These are phyloP conservation scores for Colletotrichum sp. DNA, from an alignment of 2,329 filamentous ascomycete species.

Conservation along the genomic window DNA sequence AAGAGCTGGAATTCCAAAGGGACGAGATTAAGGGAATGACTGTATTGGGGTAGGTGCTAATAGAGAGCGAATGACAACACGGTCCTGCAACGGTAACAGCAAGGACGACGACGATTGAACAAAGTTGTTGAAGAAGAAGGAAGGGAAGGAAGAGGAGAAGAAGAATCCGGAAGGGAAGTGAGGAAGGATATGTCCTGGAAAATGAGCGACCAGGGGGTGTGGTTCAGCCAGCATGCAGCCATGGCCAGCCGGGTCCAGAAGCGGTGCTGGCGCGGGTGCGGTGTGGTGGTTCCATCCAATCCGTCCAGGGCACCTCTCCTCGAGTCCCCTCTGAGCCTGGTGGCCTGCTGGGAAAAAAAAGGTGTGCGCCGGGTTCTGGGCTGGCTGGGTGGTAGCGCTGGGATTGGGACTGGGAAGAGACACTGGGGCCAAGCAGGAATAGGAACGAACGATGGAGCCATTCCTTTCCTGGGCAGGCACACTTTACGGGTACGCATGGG, in stretches of 20 bases:
- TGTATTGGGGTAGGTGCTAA: slow-evolving; percentile 21
- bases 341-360: background rate
- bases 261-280: background rate
- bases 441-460: slow-evolving; percentile 16
- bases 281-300: background rate
- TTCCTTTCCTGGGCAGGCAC: slow-evolving; percentile 2
- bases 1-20: slow-evolving; percentile 43
- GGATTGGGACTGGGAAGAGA: background rate
- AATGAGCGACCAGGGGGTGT: slow-evolving; percentile 9
- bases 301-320: background rate
- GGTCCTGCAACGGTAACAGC: slow-evolving; percentile 28
- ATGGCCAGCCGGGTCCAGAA: background rate
- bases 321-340: background rate
- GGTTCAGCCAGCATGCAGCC: background rate
- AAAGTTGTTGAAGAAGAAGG: slow-evolving; percentile 29
- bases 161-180: slow-evolving; percentile 8
- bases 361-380: background rate
- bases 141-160: slow-evolving; percentile 22
- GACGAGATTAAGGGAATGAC: slow-evolving; percentile 27
- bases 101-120: slow-evolving; percentile 38
- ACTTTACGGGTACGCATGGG: background rate
- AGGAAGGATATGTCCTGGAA: slow-evolving; percentile 22
- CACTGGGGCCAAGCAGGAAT: background rate
- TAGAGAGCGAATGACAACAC: slow-evolving; percentile 29
- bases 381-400: background rate